Base-by-base conservation (phyloP, 441 rosid species). In the Hypseocharis bilobata region DNA sequence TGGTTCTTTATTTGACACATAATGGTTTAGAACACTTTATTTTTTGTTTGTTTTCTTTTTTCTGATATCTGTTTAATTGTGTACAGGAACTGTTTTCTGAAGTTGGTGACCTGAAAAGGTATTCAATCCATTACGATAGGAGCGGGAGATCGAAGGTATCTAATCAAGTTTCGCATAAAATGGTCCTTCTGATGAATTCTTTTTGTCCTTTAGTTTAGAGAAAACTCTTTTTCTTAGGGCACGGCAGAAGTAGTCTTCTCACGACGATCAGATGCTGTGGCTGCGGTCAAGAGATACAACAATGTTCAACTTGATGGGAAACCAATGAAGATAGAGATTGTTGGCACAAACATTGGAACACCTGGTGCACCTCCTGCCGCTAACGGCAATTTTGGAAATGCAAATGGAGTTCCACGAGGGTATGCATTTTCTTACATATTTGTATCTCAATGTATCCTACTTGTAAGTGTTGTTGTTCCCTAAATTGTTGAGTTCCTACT, bases 121-220 rank as follows among this genome's bases (percentile, higher is more conserved):
- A 77, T 69, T 60, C 88, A 0, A 66, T 92, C 56, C 96, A 88
- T 77, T 90, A 85, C 47, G 97, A 92, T 62, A 83, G 89, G 81
- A 88, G 92, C 52, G 97, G 98, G 67, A 85, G 97, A 84, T 90
- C 95, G 63, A 85, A 88, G 98, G 97, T 92, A 88, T 70, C 68
- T 72, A 77, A 72, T 68, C 69, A 19, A 71, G 82, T 67, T 80
- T 76, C 75, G 80, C 80, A 54, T 72, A 80, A 66, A 64, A 64
- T 72, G 67, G 45, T 81, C 78, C 73, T 73, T 72, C 68, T 60
- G 78, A 76, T 77, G 84, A 72, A 72, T 80, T 73, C 78, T 73
- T 71, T 77, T 63, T 72, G 72, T 81, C 69, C 59, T 51, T 70
- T 79, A 62, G 79, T 82, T 76, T 80, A 78, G 80, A 75, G 59